A percentile compares a stretch with the other conserved stretches of the same genome.
These are phyloP conservation scores for Bidens hawaiensis DNA, from an alignment of 140 eudicot genomes.

Conservation along the genomic window DNA sequence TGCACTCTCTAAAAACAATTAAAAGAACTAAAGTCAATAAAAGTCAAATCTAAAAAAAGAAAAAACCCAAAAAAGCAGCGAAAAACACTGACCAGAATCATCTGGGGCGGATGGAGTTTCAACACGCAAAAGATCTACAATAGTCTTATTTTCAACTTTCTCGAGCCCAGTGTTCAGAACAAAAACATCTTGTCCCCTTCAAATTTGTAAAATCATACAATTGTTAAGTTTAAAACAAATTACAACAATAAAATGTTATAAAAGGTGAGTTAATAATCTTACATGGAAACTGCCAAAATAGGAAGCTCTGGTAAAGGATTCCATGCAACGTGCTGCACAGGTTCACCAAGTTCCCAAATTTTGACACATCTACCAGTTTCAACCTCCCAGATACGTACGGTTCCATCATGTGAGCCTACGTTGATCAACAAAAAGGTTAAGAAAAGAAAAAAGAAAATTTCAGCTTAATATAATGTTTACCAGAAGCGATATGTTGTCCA, in stretches of 20 bases:
- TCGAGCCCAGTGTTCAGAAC: slow-evolving; percentile 71
- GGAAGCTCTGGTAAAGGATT: slow-evolving; percentile 83
- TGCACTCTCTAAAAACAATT: slow-evolving; percentile 36
- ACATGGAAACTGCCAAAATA: slow-evolving; percentile 79
- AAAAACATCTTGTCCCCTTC: slow-evolving; percentile 82
- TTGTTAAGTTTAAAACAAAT: background rate
- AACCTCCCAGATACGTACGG: slow-evolving; percentile 46
- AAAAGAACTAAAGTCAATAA: background rate
- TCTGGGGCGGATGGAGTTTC: slow-evolving; percentile 42
- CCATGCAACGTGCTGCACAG: slow-evolving; percentile 80
- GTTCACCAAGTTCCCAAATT: slow-evolving; percentile 65
- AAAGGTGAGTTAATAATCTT: slow-evolving; percentile 21
- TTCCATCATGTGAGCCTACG: slow-evolving; percentile 81
- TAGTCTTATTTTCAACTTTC: slow-evolving; percentile 46
- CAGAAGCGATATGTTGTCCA: slow-evolving; percentile 97
- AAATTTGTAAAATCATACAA: background rate
- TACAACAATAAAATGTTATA: background rate
- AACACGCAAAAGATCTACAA: slow-evolving; percentile 64
- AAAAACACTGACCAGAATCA: slow-evolving; percentile 62
- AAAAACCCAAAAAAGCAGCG: background rate
- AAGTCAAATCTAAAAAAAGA: background rate
- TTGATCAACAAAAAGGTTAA: background rate
- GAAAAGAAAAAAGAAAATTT: background rate
- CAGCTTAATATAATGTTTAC: slow-evolving; percentile 20
- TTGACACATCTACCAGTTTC: slow-evolving; percentile 22